Evolutionary conservation across 2,329 filamentous ascomycete genomes (phyloP).

Genomic region (Phyllosticta citribraziliensis): DNA sequence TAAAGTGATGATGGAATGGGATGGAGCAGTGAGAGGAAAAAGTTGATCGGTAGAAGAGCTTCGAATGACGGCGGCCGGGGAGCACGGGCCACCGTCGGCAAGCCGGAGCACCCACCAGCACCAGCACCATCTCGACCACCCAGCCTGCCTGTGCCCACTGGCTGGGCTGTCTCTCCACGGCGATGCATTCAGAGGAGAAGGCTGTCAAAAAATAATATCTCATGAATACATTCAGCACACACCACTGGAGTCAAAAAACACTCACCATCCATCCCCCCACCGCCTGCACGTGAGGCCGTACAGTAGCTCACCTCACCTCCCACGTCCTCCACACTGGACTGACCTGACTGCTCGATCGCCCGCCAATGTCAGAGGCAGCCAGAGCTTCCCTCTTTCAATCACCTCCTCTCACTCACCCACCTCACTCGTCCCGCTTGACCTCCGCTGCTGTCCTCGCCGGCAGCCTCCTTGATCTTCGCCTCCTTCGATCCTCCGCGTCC

Average conservation of each 20-base stretch:
- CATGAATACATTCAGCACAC: background rate
- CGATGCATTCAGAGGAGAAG: background rate
- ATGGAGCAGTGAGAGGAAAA: conserved; percentile 20
- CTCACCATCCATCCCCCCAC: background rate
- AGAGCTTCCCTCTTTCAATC: background rate
- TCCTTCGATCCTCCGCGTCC: background rate
- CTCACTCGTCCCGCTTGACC: background rate
- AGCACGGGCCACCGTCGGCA: background rate
- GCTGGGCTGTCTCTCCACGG: too few relatives aligned
- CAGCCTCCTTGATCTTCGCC: background rate
- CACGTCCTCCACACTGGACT: too few relatives aligned
- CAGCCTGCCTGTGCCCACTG: too few relatives aligned
- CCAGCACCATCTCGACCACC: too few relatives aligned
- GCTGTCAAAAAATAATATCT: background rate
- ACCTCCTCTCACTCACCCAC: background rate
- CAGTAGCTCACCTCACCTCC: background rate
- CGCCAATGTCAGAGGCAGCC: background rate
- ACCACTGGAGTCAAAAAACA: background rate
- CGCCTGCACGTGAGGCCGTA: background rate
- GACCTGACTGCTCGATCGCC: background rate
- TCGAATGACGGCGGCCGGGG: conserved; percentile 1
- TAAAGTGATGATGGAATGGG: conserved; percentile 16
- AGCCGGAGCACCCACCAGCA: background rate
- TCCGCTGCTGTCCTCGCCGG: background rate
- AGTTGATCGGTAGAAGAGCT: conserved; percentile 13